A percentile compares a stretch with the other conserved stretches of the same genome.
These are phyloP conservation scores for Fusarium sp. DNA, from an alignment of 2,329 filamentous ascomycete genomes.

Conservation along the genomic window DNA sequence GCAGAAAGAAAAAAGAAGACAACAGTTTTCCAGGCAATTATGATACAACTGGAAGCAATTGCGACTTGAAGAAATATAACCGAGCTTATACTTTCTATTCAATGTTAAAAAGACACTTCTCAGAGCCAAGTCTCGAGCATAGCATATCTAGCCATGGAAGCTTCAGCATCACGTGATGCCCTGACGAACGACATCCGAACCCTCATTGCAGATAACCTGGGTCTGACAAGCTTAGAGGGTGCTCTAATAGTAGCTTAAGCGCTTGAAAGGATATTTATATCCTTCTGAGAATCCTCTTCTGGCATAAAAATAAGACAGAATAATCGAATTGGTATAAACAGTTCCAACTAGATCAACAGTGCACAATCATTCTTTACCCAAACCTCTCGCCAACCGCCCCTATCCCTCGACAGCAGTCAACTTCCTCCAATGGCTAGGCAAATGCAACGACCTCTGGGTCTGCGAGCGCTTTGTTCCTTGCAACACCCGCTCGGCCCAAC, in stretches of 20 bases:
- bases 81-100: no score
- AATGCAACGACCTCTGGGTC: neutral
- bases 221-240: neutral
- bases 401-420: no score
- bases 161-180: neutral
- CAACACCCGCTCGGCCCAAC: neutral
- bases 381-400: neutral
- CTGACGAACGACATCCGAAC: neutral
- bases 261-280: neutral
- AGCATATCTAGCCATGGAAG: no score
- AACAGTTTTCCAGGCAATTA: no score
- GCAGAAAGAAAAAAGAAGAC: no score
- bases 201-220: neutral
- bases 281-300: neutral
- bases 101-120: no score
- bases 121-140: no score
- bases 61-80: no score
- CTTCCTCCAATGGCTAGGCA: neutral
- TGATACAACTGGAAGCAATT: no score
- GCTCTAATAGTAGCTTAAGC: neutral
- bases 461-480: fast-evolving
- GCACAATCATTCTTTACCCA: neutral
- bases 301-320: neutral
- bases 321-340: neutral
- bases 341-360: neutral